Percentiles rank a stretch among this genome's conserved stretches.
Conservation (phyloP, 345 rosid species). For the Gossypium mustelinum region DNA sequence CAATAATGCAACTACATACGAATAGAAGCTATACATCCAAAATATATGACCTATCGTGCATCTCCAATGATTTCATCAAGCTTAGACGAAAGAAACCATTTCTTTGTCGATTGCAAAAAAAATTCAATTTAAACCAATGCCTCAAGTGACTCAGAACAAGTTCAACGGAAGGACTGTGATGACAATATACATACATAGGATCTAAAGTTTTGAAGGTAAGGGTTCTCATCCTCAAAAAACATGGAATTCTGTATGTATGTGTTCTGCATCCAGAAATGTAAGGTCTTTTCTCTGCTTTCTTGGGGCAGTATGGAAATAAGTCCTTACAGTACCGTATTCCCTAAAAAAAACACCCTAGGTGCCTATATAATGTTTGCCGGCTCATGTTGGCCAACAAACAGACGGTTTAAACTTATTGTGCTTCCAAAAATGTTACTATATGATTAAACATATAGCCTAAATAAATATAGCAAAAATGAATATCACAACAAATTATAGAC, state of each 20-base stretch:
- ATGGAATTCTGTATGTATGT: too few relatives aligned
- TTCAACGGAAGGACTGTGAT: too few relatives aligned
- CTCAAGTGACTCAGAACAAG: neutral
- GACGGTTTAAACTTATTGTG: neutral
- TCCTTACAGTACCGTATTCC: neutral
- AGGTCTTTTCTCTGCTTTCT: too few relatives aligned
- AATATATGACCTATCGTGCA: neutral
- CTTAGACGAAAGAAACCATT: too few relatives aligned
- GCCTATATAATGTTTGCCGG: neutral
- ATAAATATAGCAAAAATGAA: conserved; percentile 4
- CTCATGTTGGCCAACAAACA: conserved; percentile 2
- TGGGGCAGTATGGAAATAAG: too few relatives aligned
- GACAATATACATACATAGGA: too few relatives aligned
- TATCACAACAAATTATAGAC: neutral
- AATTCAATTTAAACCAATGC: too few relatives aligned
- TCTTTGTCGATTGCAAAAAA: too few relatives aligned
- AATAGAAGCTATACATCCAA: neutral
- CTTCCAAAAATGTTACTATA: conserved; percentile 6
- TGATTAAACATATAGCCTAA: conserved; percentile 6
- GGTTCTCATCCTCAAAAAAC: too few relatives aligned
- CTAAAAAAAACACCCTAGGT: neutral
- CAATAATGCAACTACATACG: conserved; percentile 10
- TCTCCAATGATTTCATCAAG: neutral
- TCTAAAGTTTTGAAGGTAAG: too few relatives aligned
- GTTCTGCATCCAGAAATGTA: too few relatives aligned